Evolutionary conservation across 106 monocot species (phyloP), one percentile per base, ranked within the genome.

Genomic region (Iris macrosiphon): DNA sequence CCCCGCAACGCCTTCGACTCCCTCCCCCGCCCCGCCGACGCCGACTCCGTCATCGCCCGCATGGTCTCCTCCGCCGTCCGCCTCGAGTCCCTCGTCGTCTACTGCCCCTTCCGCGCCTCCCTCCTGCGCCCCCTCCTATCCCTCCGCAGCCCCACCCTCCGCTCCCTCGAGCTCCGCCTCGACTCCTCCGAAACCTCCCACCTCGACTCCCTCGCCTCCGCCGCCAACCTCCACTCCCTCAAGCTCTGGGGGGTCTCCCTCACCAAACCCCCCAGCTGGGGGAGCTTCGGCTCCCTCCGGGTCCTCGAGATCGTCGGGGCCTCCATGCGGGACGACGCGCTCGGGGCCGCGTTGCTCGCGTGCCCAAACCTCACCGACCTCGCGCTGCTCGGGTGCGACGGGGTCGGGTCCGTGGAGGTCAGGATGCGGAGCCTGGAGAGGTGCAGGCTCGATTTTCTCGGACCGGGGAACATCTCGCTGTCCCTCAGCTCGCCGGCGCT

Each of bases 201-300:
- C n/a, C n/a, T n/a, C n/a, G n/a, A n/a, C n/a, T n/a, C n/a, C n/a
- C n/a, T n/a, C n/a, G n/a, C n/a, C n/a, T n/a, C n/a, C n/a, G n/a
- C n/a, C n/a, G n/a, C n/a, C n/a, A n/a, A n/a, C n/a, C n/a, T n/a
- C n/a, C n/a, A n/a, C n/a, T n/a, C n/a, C n/a, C 83, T 91, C 1
- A 99, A 81, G 53, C 72, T 99, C 2, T 99, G 98, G 98, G 91
- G 98, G 0, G 83, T 91, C 2, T 72, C 79, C 2, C 19, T 99
- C 26, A 57, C 26, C 9, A 70, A 23, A 15, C 33, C 87, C 28
- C 98, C 98, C 4, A 71, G 53, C 0, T 99, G 98, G 98, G 75
- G 49, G 1, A n/a, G n/a, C n/a, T 68, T 91, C 30, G 16, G 49
- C 11, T 66, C 47, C 14, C 71, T 99, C 3, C 55, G 15, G 7